These are phyloP conservation scores for Trichoderma koningiopsis DNA, from an alignment of 2,329 filamentous ascomycete genomes.

Conservation along the genomic window DNA sequence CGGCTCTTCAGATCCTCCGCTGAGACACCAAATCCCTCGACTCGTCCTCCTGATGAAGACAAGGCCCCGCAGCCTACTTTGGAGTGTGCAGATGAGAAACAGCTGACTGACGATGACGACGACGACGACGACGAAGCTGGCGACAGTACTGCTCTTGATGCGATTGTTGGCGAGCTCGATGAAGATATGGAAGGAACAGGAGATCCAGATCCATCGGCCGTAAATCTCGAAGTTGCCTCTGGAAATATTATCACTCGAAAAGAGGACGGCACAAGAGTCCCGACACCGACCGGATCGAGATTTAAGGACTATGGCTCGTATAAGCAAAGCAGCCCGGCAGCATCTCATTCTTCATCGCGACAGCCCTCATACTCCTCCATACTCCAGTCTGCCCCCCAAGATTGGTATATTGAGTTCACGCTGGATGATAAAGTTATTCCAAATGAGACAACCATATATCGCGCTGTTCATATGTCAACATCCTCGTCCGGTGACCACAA, in stretches of 20 bases:
- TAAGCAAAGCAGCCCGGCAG: constrained; percentile 49
- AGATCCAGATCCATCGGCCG: constrained; percentile 73
- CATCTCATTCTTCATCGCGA: constrained; percentile 60
- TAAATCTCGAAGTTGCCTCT: constrained; percentile 86
- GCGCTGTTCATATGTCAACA: constrained; percentile 75
- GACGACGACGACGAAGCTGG: constrained; percentile 70
- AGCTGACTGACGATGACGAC: constrained; percentile 73
- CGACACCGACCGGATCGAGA: constrained; percentile 70
- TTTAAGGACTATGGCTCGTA: constrained; percentile 45
- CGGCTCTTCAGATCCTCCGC: constrained; percentile 58
- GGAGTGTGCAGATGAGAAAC: constrained; percentile 92
- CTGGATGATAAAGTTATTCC: constrained; percentile 80
- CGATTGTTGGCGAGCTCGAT: constrained; percentile 88
- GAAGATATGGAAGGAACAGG: constrained; percentile 75
- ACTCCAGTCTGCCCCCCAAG: constrained; percentile 76
- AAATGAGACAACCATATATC: constrained; percentile 94
- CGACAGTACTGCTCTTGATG: constrained; percentile 71
- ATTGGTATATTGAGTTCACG: constrained; percentile 97
- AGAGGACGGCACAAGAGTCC: constrained; percentile 85
- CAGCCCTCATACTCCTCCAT: constrained; percentile 83
- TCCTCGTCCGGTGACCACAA: constrained; percentile 61
- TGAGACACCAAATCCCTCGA: constrained; percentile 54
- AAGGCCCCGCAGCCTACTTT: constrained; percentile 70
- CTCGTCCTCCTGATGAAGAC: constrained; percentile 55
- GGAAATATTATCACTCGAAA: constrained; percentile 87